phyloP scores from a whole-genome alignment of 2,329 filamentous ascomycete genomes.

The Niveomyces coronatus region DNA sequence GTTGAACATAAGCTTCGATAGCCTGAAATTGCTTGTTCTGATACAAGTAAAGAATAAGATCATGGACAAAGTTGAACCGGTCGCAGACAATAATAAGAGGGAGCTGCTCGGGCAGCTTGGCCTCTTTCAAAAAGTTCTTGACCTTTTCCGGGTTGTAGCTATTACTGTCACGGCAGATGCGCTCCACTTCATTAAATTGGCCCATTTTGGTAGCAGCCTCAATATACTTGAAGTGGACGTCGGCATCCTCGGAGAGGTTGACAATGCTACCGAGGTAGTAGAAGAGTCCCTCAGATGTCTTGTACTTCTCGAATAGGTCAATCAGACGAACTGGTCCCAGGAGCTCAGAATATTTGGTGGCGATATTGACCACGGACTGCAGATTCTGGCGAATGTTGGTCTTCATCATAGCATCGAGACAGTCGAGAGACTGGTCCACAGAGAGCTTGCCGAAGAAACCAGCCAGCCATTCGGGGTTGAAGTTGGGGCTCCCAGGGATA shows the following conservation, averaged over 20 bases:
- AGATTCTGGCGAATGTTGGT: conserved; percentile 95
- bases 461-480: conserved; percentile 84
- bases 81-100: conserved; percentile 98
- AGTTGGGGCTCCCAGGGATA: conserved; percentile 67
- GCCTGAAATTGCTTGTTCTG: conserved; percentile 99
- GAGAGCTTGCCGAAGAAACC: conserved; percentile 91
- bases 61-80: conserved; percentile 98
- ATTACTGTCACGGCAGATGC: conserved; percentile 90
- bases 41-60: conserved; percentile 91
- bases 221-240: conserved; percentile 99
- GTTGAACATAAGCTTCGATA: conserved; percentile 96
- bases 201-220: conserved; percentile 91
- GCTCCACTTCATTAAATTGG: conserved; percentile 92
- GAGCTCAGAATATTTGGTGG: conserved; percentile 95
- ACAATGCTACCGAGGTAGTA: conserved; percentile 98
- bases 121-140: conserved; percentile 99
- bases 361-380: conserved; percentile 86
- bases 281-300: conserved; percentile 92
- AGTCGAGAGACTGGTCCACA: conserved; percentile 89
- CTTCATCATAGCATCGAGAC: conserved; percentile 92
- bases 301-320: conserved; percentile 93
- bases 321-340: conserved; percentile 81
- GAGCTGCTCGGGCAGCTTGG: conserved; percentile 80
- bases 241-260: conserved; percentile 87
- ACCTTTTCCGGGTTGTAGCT: conserved; percentile 88